Evolutionary conservation across 257 asterid species (phyloP).

Genomic region (Salvia splendens): DNA sequence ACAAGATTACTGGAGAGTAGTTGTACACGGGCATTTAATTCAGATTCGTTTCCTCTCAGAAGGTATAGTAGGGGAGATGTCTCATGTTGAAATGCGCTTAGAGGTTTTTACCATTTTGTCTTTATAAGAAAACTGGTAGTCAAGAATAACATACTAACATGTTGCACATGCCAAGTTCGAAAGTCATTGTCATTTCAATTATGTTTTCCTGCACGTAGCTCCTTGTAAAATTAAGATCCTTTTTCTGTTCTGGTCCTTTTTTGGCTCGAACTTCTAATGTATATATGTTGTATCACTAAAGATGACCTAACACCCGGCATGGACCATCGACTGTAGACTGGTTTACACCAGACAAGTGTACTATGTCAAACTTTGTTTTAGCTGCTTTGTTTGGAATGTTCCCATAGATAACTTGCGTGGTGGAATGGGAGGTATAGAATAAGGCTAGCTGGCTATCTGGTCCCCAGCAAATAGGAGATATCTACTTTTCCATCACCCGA

Average conservation of each 20-base stretch:
- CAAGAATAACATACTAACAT: constrained; percentile 32
- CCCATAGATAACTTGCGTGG: too few species aligned
- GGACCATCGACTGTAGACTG: background rate
- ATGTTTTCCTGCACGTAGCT: too few species aligned
- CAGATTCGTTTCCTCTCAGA: constrained; percentile 16
- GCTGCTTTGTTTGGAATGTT: background rate
- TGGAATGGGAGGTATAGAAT: background rate
- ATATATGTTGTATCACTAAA: background rate
- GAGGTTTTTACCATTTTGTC: too few species aligned
- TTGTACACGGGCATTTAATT: constrained; percentile 25
- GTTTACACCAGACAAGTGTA: constrained; percentile 2
- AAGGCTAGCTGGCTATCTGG: constrained; percentile 16
- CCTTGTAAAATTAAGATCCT: background rate
- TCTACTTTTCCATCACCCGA: constrained; percentile 21
- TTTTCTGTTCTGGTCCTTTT: background rate
- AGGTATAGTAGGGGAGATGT: constrained; percentile 2
- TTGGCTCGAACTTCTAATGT: background rate
- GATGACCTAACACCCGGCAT: background rate
- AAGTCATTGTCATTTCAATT: constrained; percentile 4
- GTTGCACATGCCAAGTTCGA: constrained; percentile 32
- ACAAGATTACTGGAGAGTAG: constrained; percentile 7
- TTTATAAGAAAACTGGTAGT: constrained; percentile 2
- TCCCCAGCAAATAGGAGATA: constrained; percentile 25
- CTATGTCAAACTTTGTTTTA: background rate
- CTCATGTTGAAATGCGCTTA: too few species aligned